Conservation (phyloP, 2,329 filamentous ascomycete species). For the Claviceps sp. region DNA sequence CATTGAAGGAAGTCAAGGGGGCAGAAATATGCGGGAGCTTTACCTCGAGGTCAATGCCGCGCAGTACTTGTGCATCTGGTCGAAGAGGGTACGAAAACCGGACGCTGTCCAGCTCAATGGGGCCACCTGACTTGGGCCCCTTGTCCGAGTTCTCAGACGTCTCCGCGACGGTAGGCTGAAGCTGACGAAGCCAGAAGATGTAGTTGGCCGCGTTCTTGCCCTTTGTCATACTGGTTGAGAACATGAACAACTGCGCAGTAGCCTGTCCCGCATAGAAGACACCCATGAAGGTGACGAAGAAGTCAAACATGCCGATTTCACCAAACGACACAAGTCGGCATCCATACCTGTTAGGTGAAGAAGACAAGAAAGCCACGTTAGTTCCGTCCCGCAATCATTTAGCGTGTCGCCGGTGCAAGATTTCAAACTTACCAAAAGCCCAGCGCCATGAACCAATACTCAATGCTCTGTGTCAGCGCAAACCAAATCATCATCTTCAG, state of each 20-base stretch:
- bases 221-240: slow-evolving; percentile 41
- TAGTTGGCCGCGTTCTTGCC: slow-evolving; percentile 35
- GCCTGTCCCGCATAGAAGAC: slow-evolving; percentile 33
- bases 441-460: slow-evolving; percentile 24
- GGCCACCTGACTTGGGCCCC: slow-evolving; percentile 18
- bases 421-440: slow-evolving; percentile 19
- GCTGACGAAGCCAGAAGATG: slow-evolving; percentile 31
- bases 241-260: slow-evolving; percentile 27
- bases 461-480: slow-evolving; percentile 23
- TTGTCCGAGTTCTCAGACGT: slow-evolving; percentile 25
- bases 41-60: slow-evolving; percentile 27
- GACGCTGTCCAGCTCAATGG: slow-evolving; percentile 39
- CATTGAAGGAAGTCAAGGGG: no score
- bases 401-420: neutral
- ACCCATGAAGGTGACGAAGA: slow-evolving; percentile 36
- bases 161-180: slow-evolving; percentile 28
- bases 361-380: neutral
- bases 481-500: slow-evolving; percentile 22
- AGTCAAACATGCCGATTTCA: slow-evolving; percentile 39
- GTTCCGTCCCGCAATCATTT: neutral
- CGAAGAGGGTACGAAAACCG: slow-evolving; percentile 48
- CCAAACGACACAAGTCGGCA: slow-evolving; percentile 22
- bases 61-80: slow-evolving; percentile 25
- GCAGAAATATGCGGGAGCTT: neutral
- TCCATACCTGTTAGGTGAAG: slow-evolving; percentile 16